phyloP scores from a whole-genome alignment of 2,329 filamentous ascomycete genomes.

The Botrytis medusae region DNA sequence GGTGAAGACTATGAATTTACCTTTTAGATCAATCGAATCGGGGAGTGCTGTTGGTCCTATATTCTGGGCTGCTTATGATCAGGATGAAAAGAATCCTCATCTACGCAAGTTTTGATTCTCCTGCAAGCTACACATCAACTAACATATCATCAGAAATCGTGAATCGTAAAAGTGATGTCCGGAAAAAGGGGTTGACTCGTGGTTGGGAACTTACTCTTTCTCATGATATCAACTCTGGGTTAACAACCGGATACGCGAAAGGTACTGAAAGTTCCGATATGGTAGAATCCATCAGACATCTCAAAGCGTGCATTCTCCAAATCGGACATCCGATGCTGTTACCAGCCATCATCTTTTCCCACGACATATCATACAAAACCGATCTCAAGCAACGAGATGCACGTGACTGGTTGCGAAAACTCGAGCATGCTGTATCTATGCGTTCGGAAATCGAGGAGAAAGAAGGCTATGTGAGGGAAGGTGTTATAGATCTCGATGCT shows the following conservation, averaged over 20 bases:
- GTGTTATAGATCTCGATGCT: conserved; percentile 56
- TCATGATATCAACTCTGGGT: conserved; percentile 52
- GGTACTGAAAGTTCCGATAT: conserved; percentile 59
- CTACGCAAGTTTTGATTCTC: conserved; percentile 47
- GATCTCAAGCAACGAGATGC: conserved; percentile 64
- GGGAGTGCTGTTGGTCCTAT: conserved; percentile 61
- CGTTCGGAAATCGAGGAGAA: conserved; percentile 40
- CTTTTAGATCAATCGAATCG: conserved; percentile 58
- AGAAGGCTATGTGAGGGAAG: conserved; percentile 56
- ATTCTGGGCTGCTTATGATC: conserved; percentile 59
- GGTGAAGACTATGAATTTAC: conserved; percentile 54
- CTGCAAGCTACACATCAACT: neutral
- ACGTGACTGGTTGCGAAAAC: conserved; percentile 59
- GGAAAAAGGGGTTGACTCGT: conserved; percentile 62
- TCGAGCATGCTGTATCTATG: conserved; percentile 62
- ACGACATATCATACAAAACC: conserved; percentile 55
- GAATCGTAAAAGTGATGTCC: conserved; percentile 65
- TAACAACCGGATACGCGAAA: conserved; percentile 62
- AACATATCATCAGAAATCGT: conserved; percentile 51
- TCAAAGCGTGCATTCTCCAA: conserved; percentile 51
- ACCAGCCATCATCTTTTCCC: conserved; percentile 57
- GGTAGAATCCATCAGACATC: conserved; percentile 49
- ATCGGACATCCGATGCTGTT: conserved; percentile 59
- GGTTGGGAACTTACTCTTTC: conserved; percentile 66
- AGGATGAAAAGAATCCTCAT: conserved; percentile 56